Evolutionary conservation across 2,329 filamentous ascomycete species (phyloP).

Genomic region (Ceratocystiopsis minuta): DNA sequence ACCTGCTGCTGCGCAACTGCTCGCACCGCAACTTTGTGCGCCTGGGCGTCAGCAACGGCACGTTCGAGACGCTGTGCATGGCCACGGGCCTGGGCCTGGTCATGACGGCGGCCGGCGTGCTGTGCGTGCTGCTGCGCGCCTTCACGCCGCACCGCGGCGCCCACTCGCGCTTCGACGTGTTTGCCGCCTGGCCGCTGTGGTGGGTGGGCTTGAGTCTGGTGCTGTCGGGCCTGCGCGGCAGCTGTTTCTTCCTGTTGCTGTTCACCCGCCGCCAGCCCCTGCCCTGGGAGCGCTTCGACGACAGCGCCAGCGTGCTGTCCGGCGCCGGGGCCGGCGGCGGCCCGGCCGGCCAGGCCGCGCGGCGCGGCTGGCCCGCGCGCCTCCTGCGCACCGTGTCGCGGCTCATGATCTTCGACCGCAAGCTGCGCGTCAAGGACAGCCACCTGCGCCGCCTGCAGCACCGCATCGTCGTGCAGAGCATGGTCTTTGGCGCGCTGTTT

Average conservation of each 20-base stretch:
- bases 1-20: constrained; percentile 27
- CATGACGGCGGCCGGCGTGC: constrained; percentile 21
- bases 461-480: constrained; percentile 25
- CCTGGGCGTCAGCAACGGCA: constrained; percentile 34
- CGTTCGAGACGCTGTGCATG: constrained; percentile 29
- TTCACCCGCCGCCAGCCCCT: constrained; percentile 26
- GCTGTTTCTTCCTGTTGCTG: constrained; percentile 29
- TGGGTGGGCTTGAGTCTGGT: constrained; percentile 24
- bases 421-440: constrained; percentile 25
- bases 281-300: constrained; percentile 30
- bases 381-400: constrained; percentile 17
- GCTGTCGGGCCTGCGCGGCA: constrained; percentile 25
- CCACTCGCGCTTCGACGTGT: constrained; percentile 23
- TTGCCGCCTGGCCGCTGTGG: constrained; percentile 28
- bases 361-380: constrained; percentile 5
- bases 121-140: constrained; percentile 22
- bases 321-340: constrained; percentile 4
- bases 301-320: constrained; percentile 12
- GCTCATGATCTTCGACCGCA: constrained; percentile 29
- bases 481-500: constrained; percentile 20
- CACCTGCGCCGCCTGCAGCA: constrained; percentile 24
- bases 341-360: too few species aligned
- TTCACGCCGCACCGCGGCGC: constrained; percentile 20
- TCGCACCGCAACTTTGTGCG: constrained; percentile 32
- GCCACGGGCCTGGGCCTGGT: constrained; percentile 24